Evolutionary conservation across 2,329 filamentous ascomycete species (phyloP).

Genomic region (Periconia digitata): DNA sequence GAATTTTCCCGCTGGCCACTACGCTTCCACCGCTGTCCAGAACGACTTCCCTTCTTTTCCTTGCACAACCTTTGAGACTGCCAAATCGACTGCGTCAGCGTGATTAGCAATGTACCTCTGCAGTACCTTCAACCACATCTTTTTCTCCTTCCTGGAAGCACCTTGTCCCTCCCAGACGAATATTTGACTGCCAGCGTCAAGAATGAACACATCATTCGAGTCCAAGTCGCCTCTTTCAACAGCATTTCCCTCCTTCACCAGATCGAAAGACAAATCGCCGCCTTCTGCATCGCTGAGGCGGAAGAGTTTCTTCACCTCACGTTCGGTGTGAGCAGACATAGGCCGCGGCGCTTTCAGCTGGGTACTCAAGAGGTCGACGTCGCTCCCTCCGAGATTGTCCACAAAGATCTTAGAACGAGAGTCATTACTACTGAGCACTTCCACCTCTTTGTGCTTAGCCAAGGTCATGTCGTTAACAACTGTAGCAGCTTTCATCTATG

Average conservation of each 20-base stretch:
- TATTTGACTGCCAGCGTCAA: constrained; percentile 59
- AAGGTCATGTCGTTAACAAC: constrained; percentile 66
- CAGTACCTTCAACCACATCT: constrained; percentile 62
- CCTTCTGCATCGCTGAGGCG: constrained; percentile 65
- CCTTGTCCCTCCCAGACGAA: constrained; percentile 68
- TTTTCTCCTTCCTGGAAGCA: constrained; percentile 61
- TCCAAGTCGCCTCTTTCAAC: constrained; percentile 56
- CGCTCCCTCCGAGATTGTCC: constrained; percentile 44
- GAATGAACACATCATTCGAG: constrained; percentile 63
- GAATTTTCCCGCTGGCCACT: not conserved
- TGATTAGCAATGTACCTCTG: constrained; percentile 57
- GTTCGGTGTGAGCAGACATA: constrained; percentile 24
- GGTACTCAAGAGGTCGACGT: constrained; percentile 47
- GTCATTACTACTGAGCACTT: constrained; percentile 65
- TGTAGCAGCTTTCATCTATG: constrained; percentile 64
- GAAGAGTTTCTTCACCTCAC: constrained; percentile 54
- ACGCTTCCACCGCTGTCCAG: constrained; percentile 47
- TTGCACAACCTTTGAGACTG: constrained; percentile 60
- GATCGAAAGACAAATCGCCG: constrained; percentile 56
- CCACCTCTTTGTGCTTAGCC: constrained; percentile 65
- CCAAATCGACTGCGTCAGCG: constrained; percentile 44
- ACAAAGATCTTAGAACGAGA: constrained; percentile 57
- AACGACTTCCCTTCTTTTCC: constrained; percentile 60
- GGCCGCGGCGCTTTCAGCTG: constrained; percentile 50
- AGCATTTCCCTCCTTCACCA: constrained; percentile 58